These are phyloP conservation scores for Irpex sp. DNA, from an alignment of 1,284 basidiomycete species.

Conservation along the genomic window DNA sequence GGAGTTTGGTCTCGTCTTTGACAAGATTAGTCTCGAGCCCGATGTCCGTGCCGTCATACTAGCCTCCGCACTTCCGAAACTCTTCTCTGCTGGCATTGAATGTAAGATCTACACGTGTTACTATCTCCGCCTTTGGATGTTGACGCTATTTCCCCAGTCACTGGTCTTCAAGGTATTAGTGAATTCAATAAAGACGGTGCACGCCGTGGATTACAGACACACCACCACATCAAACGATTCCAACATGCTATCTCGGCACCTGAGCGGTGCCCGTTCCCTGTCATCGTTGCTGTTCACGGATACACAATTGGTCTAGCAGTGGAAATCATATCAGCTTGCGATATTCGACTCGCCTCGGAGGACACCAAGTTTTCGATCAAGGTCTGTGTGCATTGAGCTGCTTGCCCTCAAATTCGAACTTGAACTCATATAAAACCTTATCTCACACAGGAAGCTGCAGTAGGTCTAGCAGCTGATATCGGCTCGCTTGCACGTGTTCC, in stretches of 20 bases:
- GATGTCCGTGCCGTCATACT: slow-evolving; percentile 72
- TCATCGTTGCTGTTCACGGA: slow-evolving; percentile 84
- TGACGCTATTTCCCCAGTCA: background rate
- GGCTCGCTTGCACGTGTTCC: slow-evolving; percentile 86
- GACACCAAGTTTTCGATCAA: slow-evolving; percentile 75
- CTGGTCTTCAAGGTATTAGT: slow-evolving; percentile 26
- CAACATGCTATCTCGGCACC: slow-evolving; percentile 72
- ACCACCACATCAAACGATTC: slow-evolving; percentile 57
- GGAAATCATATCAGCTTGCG: slow-evolving; percentile 79
- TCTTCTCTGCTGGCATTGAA: slow-evolving; percentile 83
- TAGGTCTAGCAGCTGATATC: slow-evolving; percentile 88
- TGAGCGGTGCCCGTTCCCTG: slow-evolving; percentile 75
- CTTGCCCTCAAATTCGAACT: background rate
- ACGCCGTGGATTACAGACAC: slow-evolving; percentile 48
- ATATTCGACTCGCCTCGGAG: slow-evolving; percentile 73
- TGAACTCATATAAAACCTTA: background rate
- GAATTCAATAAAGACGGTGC: slow-evolving; percentile 41
- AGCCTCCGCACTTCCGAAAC: slow-evolving; percentile 63
- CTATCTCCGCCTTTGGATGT: too few species aligned
- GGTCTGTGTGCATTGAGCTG: slow-evolving; percentile 32
- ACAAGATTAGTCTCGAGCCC: slow-evolving; percentile 49
- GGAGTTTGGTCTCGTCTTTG: slow-evolving; percentile 63
- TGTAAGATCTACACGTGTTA: slow-evolving; percentile 25
- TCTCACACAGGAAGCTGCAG: slow-evolving; percentile 74
- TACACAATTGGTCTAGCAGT: slow-evolving; percentile 72